phyloP scores from a whole-genome alignment of 2,329 filamentous ascomycete species.

The Fusarium domesticum region DNA sequence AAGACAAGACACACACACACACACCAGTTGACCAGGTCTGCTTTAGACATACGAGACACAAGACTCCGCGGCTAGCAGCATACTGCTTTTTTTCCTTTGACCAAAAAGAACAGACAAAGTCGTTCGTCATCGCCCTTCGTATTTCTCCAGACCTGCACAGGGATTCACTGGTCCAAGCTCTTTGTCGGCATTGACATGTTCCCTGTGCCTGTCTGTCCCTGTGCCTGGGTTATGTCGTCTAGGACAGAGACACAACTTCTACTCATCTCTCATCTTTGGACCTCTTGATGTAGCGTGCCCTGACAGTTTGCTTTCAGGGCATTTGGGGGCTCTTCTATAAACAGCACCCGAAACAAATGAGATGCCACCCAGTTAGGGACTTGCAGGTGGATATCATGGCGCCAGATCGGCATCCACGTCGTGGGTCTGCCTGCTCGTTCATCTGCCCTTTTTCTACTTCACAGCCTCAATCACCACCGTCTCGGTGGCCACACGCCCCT shows the following conservation, averaged over 20 bases:
- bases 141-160: conserved; percentile 15
- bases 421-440: conserved; percentile 15
- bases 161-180: no score
- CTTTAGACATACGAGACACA: no score
- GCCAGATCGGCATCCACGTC: conserved; percentile 24
- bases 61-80: neutral
- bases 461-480: conserved; percentile 27
- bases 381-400: conserved; percentile 7
- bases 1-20: neutral
- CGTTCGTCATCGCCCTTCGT: conserved; percentile 23
- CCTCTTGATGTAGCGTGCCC: no score
- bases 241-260: neutral
- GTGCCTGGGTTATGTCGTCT: neutral
- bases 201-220: neutral
- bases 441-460: conserved; percentile 14
- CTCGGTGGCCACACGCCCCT: neutral
- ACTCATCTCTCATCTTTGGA: neutral
- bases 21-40: no score
- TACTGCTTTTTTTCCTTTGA: neutral
- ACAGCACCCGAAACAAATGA: no score
- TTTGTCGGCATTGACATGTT: neutral
- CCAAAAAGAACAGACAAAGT: neutral
- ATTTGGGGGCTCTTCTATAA: no score
- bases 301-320: no score
- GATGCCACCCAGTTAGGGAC: no score